phyloP scores from a whole-genome alignment of 2,329 filamentous ascomycete genomes.

The Paraphoma chrysanthemicola region DNA sequence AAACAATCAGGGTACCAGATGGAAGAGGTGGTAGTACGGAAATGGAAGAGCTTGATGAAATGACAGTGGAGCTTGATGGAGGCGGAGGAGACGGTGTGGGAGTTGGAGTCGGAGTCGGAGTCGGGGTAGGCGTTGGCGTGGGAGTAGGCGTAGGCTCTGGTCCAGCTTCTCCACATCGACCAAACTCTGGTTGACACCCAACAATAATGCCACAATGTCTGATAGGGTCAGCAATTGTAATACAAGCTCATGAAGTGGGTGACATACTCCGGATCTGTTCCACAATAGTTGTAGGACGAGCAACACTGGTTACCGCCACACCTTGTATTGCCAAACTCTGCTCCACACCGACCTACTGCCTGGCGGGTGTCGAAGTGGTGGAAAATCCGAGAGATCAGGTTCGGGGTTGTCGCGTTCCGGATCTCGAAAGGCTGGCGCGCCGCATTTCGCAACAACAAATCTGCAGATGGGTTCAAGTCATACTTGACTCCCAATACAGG shows the following conservation, averaged over 20 bases:
- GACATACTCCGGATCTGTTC: constrained; percentile 25
- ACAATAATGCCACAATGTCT: constrained; percentile 26
- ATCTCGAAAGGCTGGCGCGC: constrained; percentile 6
- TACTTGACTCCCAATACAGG: constrained; percentile 10
- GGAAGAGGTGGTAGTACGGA: constrained; percentile 29
- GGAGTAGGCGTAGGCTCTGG: constrained; percentile 13
- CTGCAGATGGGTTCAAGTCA: constrained; percentile 2
- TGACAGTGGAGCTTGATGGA: constrained; percentile 23
- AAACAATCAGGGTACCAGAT: constrained; percentile 30
- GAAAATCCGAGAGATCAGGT: constrained; percentile 17
- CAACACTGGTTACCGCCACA: constrained; percentile 34
- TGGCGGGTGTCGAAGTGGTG: constrained; percentile 25
- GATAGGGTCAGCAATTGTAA: not conserved
- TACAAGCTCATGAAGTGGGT: not conserved
- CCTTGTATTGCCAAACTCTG: constrained; percentile 19
- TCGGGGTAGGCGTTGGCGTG: constrained; percentile 10
- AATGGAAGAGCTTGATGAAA: constrained; percentile 8
- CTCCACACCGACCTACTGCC: constrained; percentile 31
- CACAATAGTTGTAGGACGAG: constrained; percentile 34
- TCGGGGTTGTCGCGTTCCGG: constrained; percentile 21
- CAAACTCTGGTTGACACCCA: constrained; percentile 36
- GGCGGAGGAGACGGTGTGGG: constrained; percentile 12
- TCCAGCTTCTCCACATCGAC: constrained; percentile 32
- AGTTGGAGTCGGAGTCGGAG: constrained; percentile 15
- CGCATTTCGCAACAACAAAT: not conserved